Conservation (phyloP, 805 yeast genomes). For the Gaillardinia entomophila region DNA sequence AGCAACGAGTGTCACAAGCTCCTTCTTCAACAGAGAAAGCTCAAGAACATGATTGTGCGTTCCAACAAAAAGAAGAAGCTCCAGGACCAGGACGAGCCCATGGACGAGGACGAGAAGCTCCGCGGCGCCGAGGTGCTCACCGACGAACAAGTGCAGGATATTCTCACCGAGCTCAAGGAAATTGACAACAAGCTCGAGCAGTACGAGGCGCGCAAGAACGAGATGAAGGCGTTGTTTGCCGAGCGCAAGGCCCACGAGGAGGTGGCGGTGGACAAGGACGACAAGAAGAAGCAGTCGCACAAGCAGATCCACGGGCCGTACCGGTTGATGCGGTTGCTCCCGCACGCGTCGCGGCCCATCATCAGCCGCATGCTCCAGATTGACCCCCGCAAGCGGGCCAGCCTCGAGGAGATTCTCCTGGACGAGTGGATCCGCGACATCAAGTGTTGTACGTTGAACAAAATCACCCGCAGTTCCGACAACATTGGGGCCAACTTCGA, state of each 20-base stretch:
- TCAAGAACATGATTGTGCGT: conserved; percentile 40
- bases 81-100: conserved; percentile 1
- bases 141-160: conserved; percentile 27
- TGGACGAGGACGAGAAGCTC: conserved; percentile 10
- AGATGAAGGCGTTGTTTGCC: conserved; percentile 25
- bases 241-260: conserved; percentile 10
- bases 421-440: conserved; percentile 72
- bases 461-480: conserved; percentile 12
- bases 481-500: conserved; percentile 20
- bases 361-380: conserved; percentile 60
- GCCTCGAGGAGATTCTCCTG: conserved; percentile 55
- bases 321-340: conserved; percentile 71
- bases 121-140: conserved; percentile 22
- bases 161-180: conserved; percentile 27
- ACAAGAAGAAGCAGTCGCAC: conserved; percentile 31
- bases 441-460: conserved; percentile 49
- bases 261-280: conserved; percentile 1
- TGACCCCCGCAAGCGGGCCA: conserved; percentile 58
- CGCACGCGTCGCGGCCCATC: conserved; percentile 79
- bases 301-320: conserved; percentile 78
- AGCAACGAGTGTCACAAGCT: conserved; percentile 70
- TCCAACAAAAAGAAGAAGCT: conserved; percentile 38
- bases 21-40: conserved; percentile 53
- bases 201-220: conserved; percentile 29
- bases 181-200: conserved; percentile 33